A percentile compares a stretch with the other conserved stretches of the same genome.
These are phyloP conservation scores for Amaranthus tricolor DNA, from an alignment of 179 eudicot species.

Conservation along the genomic window DNA sequence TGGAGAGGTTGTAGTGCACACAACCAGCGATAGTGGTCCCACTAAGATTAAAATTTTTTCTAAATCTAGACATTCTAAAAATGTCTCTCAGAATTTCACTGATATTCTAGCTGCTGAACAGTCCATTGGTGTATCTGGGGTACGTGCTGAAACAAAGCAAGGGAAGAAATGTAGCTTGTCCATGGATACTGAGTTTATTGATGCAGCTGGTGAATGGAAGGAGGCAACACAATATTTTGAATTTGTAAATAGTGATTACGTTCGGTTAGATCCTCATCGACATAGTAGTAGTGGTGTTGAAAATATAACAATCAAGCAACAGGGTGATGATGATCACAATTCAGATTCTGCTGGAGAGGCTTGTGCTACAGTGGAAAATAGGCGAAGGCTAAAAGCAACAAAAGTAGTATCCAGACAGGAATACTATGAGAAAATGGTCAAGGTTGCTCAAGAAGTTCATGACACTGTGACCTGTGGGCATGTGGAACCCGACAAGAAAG, in stretches of 20 bases:
- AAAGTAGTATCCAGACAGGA: conserved; percentile 37
- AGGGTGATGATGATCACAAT: conserved; percentile 19
- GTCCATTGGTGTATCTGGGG: conserved; percentile 22
- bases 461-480: conserved; percentile 30
- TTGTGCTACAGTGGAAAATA: conserved; percentile 29
- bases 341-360: conserved; percentile 36
- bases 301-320: conserved; percentile 26
- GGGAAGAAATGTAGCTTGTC: conserved; percentile 29
- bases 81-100: conserved; percentile 24
- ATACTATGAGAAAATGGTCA: conserved; percentile 41
- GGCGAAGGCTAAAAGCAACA: conserved; percentile 37
- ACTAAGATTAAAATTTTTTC: conserved; percentile 25
- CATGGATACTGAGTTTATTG: conserved; percentile 35
- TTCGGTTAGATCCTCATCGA: conserved; percentile 17
- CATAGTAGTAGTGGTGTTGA: conserved; percentile 26
- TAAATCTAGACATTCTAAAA: conserved; percentile 36
- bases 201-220: conserved; percentile 57
- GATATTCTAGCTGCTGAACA: conserved; percentile 31
- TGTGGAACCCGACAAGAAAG: conserved; percentile 31
- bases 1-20: conserved; percentile 34
- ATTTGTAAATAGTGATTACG: conserved; percentile 43
- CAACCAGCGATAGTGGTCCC: conserved; percentile 27
- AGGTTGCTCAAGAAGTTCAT: conserved; percentile 38
- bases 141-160: conserved; percentile 32
- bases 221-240: conserved; percentile 62